Evolutionary conservation across 805 yeast species (phyloP).

Genomic region (Barnettozyma siamensis): DNA sequence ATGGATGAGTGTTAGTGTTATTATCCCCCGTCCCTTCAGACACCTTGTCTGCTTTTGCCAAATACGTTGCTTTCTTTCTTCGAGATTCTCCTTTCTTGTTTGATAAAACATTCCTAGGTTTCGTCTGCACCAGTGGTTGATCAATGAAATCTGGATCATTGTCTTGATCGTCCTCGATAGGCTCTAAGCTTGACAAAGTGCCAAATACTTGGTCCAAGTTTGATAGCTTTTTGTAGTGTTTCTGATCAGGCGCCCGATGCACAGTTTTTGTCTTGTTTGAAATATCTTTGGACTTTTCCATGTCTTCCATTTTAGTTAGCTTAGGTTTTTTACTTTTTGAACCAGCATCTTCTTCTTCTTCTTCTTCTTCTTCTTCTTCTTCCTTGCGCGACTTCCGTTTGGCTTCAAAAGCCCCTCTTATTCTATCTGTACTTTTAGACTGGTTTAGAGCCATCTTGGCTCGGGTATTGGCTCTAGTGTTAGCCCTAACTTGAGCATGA

Average conservation of each 20-base stretch:
- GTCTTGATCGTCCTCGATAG: conserved; percentile 12
- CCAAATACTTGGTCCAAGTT: conserved; percentile 9
- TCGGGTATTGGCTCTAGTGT: conserved; percentile 6
- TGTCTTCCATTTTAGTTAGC: too few species aligned
- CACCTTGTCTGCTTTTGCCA: too few species aligned
- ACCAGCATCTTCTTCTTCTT: too few species aligned
- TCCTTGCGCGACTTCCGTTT: too few species aligned
- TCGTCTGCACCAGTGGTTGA: not conserved
- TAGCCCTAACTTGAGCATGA: conserved; percentile 15
- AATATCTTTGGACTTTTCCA: too few species aligned
- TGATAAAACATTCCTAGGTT: too few species aligned
- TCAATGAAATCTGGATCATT: conserved; percentile 9
- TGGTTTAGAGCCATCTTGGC: not conserved
- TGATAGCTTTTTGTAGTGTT: not conserved
- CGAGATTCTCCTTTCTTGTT: too few species aligned
- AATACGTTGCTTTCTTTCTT: not conserved
- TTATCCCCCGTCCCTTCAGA: too few species aligned
- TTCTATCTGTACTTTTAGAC: not conserved
- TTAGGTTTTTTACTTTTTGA: not conserved
- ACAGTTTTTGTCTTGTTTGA: too few species aligned
- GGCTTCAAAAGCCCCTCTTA: too few species aligned
- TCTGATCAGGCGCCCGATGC: not conserved
- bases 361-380: too few species aligned
- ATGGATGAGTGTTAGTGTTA: too few species aligned
- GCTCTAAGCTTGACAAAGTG: conserved; percentile 12